phyloP scores from a whole-genome alignment of 768 basidiomycete species.

The Boletus eberwhitei region DNA sequence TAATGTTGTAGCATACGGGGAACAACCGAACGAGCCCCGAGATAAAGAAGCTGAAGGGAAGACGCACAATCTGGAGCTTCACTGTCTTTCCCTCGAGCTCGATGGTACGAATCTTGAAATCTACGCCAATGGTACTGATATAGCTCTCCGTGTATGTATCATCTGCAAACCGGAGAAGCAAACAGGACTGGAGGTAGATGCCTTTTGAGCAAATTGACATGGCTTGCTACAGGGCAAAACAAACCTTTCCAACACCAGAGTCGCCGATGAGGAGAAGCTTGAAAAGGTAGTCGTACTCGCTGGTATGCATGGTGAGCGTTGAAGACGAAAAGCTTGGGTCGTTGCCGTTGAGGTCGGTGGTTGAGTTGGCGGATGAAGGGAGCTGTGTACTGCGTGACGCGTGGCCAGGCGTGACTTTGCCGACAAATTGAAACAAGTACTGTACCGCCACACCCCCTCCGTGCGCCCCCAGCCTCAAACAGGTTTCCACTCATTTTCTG shows the following conservation, averaged over 20 bases:
- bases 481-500: neutral
- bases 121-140: slow-evolving; percentile 96
- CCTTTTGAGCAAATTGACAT: slow-evolving; percentile 23
- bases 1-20: neutral
- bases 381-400: slow-evolving; percentile 32
- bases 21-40: neutral
- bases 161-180: slow-evolving; percentile 90
- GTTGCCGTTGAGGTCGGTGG: slow-evolving; percentile 28
- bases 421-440: slow-evolving; percentile 9
- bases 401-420: slow-evolving; percentile 31
- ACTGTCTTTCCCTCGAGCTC: slow-evolving; percentile 98
- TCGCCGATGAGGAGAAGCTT: slow-evolving; percentile 94
- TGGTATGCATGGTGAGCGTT: slow-evolving; percentile 69
- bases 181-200: slow-evolving; percentile 68
- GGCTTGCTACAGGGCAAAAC: slow-evolving; percentile 22
- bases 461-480: slow-evolving; percentile 4
- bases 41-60: slow-evolving; percentile 6
- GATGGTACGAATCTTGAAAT: slow-evolving; percentile 99
- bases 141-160: slow-evolving; percentile 98
- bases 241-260: slow-evolving; percentile 91
- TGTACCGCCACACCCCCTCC: slow-evolving; percentile 25
- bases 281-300: slow-evolving; percentile 95
- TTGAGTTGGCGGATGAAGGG: slow-evolving; percentile 34
- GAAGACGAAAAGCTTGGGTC: slow-evolving; percentile 26
- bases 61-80: slow-evolving; percentile 94